A percentile compares a stretch with the other conserved stretches of the same genome.
Evolutionary conservation across 495 filamentous ascomycete species (phyloP).

Genomic region (Neurospora sp.): DNA sequence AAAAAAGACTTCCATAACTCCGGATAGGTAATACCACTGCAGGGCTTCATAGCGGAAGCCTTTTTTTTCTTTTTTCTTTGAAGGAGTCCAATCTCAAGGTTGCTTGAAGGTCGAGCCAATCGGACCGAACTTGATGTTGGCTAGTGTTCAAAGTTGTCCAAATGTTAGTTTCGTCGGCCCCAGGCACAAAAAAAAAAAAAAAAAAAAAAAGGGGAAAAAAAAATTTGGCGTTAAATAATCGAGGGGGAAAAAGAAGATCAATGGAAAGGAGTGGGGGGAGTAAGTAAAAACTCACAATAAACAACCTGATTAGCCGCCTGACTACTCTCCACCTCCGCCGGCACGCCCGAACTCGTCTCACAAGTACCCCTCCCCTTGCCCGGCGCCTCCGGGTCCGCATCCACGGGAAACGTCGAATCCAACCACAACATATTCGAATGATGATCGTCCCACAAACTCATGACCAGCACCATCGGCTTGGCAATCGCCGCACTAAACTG

Average conservation of each 20-base stretch:
- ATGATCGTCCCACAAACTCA: constrained; percentile 70
- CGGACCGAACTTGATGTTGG: constrained; percentile 60
- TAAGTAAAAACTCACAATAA: constrained; percentile 19
- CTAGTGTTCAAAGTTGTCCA: neutral
- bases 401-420: constrained; percentile 59
- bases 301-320: constrained; percentile 38
- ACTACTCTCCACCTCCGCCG: constrained; percentile 44
- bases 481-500: constrained; percentile 44
- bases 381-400: constrained; percentile 31
- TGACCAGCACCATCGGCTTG: constrained; percentile 57
- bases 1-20: neutral
- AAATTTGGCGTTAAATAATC: neutral
- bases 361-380: constrained; percentile 64
- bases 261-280: neutral
- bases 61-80: neutral
- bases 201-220: neutral
- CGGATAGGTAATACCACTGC: neutral
- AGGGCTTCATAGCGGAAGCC: neutral
- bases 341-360: constrained; percentile 45
- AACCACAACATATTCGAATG: constrained; percentile 71
- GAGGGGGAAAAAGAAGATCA: neutral
- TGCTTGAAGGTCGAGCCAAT: constrained; percentile 49
- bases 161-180: neutral
- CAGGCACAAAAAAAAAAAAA: neutral
- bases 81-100: neutral